phyloP scores from a whole-genome alignment of 1,139 yeast genomes.

The Martiniozyma asiatica region DNA sequence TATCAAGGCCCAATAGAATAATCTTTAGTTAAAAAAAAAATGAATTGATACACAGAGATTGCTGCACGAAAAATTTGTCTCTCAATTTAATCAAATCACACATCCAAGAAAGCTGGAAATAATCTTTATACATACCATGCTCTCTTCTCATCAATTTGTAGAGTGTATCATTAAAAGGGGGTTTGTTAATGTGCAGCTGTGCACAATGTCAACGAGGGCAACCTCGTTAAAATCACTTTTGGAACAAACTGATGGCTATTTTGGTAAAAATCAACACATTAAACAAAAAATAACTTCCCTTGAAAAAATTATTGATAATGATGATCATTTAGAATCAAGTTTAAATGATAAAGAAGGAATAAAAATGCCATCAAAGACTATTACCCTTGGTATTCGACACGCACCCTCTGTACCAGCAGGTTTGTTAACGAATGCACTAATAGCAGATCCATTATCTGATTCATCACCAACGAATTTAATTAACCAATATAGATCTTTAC shows the following conservation, averaged over 20 bases:
- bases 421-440: constrained; percentile 14
- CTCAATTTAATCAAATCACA: no score
- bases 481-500: constrained; percentile 6
- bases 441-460: constrained; percentile 18
- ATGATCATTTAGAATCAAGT: neutral
- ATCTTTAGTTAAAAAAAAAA: no score
- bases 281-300: constrained; percentile 9
- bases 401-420: constrained; percentile 11
- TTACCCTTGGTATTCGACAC: constrained; percentile 19
- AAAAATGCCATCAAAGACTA: constrained; percentile 11
- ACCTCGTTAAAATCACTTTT: constrained; percentile 5
- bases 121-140: no score
- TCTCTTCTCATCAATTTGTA: no score
- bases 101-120: no score
- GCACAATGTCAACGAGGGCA: no score
- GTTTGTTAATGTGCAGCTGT: no score
- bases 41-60: no score
- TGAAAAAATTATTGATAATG: constrained; percentile 7
- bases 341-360: neutral
- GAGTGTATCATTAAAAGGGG: no score
- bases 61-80: no score
- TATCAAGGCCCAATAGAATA: no score
- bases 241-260: constrained; percentile 7
- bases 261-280: constrained; percentile 7
- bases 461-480: constrained; percentile 11